Percentiles rank a stretch among this genome's conserved stretches.
These are phyloP conservation scores for Gyrodon lividus DNA, from an alignment of 768 basidiomycete species.

Conservation along the genomic window DNA sequence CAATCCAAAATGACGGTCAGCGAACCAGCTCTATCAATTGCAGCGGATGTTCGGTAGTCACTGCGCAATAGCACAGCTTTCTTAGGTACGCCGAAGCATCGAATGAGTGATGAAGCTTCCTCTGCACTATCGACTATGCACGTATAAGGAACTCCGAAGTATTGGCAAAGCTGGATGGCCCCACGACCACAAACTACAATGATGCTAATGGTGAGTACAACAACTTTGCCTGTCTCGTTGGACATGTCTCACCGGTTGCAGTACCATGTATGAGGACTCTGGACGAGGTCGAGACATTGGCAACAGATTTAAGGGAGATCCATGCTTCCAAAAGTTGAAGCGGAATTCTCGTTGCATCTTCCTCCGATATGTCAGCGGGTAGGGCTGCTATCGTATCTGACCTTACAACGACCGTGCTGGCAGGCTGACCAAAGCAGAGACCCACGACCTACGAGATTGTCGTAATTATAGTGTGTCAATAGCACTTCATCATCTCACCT, in stretches of 20 bases:
- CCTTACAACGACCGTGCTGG: not conserved
- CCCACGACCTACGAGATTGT: not conserved
- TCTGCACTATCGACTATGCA: conserved; percentile 6
- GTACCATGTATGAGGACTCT: conserved; percentile 8
- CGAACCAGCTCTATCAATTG: not conserved
- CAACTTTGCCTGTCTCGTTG: too few relatives aligned
- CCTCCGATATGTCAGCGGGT: not conserved
- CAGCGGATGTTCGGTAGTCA: not conserved
- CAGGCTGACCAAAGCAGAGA: not conserved
- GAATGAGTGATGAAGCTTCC: conserved; percentile 3
- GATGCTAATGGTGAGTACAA: not conserved
- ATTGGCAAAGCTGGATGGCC: conserved; percentile 7
- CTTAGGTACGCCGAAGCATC: not conserved
- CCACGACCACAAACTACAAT: conserved; percentile 4
- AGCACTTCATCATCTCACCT: not conserved
- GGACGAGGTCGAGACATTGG: conserved; percentile 1
- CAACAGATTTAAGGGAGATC: conserved; percentile 6
- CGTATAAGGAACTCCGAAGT: not conserved
- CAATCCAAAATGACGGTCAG: conserved; percentile 7
- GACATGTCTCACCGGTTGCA: conserved; percentile 1
- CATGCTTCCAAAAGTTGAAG: conserved; percentile 4
- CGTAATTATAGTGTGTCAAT: not conserved
- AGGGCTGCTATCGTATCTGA: not conserved
- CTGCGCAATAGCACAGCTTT: not conserved
- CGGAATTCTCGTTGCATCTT: conserved; percentile 5